Evolutionary conservation across 352 stramenopile genomes (phyloP), one percentile per base, ranked within the genome.

Genomic region (Pythium brassicae): DNA sequence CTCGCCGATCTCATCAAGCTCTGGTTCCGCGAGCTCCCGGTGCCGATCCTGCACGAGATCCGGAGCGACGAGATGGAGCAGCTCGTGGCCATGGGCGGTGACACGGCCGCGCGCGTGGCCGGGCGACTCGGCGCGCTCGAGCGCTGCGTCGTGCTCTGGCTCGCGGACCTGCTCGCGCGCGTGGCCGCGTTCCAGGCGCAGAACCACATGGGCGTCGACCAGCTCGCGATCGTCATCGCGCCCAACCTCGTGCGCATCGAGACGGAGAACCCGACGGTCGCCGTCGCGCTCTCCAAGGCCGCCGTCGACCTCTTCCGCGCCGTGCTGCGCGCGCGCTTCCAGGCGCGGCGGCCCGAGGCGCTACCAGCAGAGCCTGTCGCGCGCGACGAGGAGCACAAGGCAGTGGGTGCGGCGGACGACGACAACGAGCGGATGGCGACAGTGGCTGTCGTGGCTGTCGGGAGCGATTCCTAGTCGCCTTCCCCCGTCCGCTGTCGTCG

Each of bases 201-300:
- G 39, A 97, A 96, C 61, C 83, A 92, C 66, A 97, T 97, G 86
- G 83, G 85, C n/a, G 72, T 92, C 20, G 86, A 94, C 53, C 88
- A 97, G 55, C 74, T 97, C 42, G 85, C 86, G 23, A 95, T 97
- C 61, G 74, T 95, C 54, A 90, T 97, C 53, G 79, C 82, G 22
- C 88, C 88, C 15, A 97, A 97, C 57, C 77, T 97, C 53, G 86
- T 95, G 50, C 78, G 81, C 27, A 87, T 95, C 35, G 83, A 95
- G 67, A 83, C 77, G 0, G 78, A 87, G 55, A 92, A 94, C 61
- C 79, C 83, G 7, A 93, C 90, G 73, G 78, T 91, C n/a, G 86
- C 86, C 10, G 79, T 96, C 10, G 73, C 83, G 23, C 65, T 89
- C 20, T 95, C 84, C 12, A 94, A 96, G 62, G 86, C 87, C 9